A percentile compares a stretch with the other conserved stretches of the same genome.
These are phyloP conservation scores for Pontederia paniculata DNA, from an alignment of 176 grass and related monocot genomes.

Conservation along the genomic window DNA sequence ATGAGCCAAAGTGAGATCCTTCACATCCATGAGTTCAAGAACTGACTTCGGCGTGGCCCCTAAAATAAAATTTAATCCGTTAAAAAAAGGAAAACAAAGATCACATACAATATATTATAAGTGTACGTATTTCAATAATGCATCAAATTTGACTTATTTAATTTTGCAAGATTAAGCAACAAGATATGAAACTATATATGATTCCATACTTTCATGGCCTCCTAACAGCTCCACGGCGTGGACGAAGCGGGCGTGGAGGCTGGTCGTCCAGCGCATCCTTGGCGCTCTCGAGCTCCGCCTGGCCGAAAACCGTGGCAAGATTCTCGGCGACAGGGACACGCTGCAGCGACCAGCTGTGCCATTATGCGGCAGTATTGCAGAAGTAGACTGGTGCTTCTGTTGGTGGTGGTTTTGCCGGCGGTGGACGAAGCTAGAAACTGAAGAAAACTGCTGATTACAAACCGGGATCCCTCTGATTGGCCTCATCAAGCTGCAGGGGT, in stretches of 20 bases:
- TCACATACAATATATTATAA: background rate
- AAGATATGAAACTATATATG: too few relatives aligned
- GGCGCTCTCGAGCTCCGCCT: constrained; percentile 13
- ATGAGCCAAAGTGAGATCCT: constrained; percentile 74
- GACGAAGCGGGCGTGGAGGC: constrained; percentile 16
- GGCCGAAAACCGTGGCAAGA: background rate
- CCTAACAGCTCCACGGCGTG: constrained; percentile 18
- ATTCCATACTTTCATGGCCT: constrained; percentile 16
- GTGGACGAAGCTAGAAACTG: background rate
- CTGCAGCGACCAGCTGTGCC: too few relatives aligned
- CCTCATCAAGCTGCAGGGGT: background rate
- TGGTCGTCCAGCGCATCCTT: constrained; percentile 17
- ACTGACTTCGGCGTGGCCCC: constrained; percentile 67
- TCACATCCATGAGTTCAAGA: constrained; percentile 76
- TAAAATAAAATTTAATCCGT: background rate
- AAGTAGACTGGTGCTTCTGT: background rate
- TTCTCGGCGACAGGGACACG: background rate
- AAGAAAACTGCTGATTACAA: background rate
- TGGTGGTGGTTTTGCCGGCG: background rate
- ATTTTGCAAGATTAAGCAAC: too few relatives aligned
- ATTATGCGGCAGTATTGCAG: background rate
- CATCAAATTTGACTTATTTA: too few relatives aligned
- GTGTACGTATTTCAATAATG: constrained; percentile 11
- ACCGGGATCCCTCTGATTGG: constrained; percentile 6
- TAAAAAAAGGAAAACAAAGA: background rate